Evolutionary conservation across 2,329 filamentous ascomycete species (phyloP).

Genomic region (Pseudopithomyces chartarum): DNA sequence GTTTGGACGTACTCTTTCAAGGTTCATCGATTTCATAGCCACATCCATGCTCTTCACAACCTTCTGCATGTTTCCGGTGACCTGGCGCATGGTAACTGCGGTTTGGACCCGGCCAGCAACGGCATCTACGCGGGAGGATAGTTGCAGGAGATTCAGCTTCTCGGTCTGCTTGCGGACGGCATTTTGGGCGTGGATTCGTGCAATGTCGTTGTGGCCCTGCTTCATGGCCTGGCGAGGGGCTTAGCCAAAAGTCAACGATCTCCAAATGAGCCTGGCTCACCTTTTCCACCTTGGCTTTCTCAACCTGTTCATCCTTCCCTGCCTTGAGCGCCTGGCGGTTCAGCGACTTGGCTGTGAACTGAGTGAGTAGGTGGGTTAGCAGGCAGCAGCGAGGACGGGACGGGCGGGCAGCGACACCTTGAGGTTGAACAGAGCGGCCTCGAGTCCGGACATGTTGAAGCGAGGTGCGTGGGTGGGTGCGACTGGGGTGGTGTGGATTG

Average conservation of each 20-base stretch:
- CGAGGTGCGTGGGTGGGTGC: neutral
- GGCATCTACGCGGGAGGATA: slow-evolving; percentile 64
- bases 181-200: slow-evolving; percentile 67
- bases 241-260: neutral
- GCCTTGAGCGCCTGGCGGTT: slow-evolving; percentile 67
- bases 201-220: slow-evolving; percentile 64
- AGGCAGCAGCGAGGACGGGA: slow-evolving; percentile 2
- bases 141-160: slow-evolving; percentile 62
- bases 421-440: slow-evolving; percentile 66
- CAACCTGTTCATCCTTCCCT: slow-evolving; percentile 63
- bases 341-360: slow-evolving; percentile 68
- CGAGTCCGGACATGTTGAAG: slow-evolving; percentile 61
- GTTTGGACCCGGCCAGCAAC: slow-evolving; percentile 66
- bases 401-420: slow-evolving; percentile 55
- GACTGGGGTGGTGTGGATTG: slow-evolving; percentile 10
- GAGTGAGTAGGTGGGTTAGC: slow-evolving; percentile 33
- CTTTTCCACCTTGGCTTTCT: slow-evolving; percentile 67
- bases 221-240: slow-evolving; percentile 57
- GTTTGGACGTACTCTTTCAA: slow-evolving; percentile 59
- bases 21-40: slow-evolving; percentile 67
- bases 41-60: slow-evolving; percentile 66
- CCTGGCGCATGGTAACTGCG: slow-evolving; percentile 66
- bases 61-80: slow-evolving; percentile 66
- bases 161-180: slow-evolving; percentile 68
- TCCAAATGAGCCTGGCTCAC: slow-evolving; percentile 30